A percentile compares a stretch with the other conserved stretches of the same genome.
Conservation (phyloP, 2,329 filamentous ascomycete genomes). For the Didymella pinodella region DNA sequence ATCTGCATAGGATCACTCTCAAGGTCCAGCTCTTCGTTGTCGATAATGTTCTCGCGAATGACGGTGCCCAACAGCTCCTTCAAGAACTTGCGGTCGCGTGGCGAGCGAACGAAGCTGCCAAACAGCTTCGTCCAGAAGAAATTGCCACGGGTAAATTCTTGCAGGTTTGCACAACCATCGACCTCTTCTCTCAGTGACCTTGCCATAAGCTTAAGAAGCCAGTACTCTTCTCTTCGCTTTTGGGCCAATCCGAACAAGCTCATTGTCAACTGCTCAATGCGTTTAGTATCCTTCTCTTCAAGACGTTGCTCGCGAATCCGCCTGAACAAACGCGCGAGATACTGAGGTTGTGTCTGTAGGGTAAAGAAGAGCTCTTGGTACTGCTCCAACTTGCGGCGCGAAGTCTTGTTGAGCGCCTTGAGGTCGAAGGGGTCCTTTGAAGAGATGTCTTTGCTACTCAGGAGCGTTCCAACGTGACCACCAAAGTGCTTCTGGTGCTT, state of each 20-base stretch:
- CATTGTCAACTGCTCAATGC: slow-evolving; percentile 94
- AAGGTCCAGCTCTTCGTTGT: slow-evolving; percentile 87
- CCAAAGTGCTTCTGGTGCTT: slow-evolving; percentile 97
- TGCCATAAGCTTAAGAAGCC: slow-evolving; percentile 86
- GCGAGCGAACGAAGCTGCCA: slow-evolving; percentile 85
- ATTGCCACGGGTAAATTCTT: slow-evolving; percentile 87
- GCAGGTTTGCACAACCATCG: slow-evolving; percentile 73
- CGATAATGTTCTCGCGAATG: slow-evolving; percentile 90
- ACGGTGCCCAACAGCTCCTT: slow-evolving; percentile 84
- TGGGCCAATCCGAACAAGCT: slow-evolving; percentile 96
- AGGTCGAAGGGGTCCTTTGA: slow-evolving; percentile 94
- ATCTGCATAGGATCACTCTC: slow-evolving; percentile 98
- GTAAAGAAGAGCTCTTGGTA: slow-evolving; percentile 99
- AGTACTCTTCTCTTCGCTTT: slow-evolving; percentile 96
- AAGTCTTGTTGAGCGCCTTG: slow-evolving; percentile 97
- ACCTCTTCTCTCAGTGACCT: slow-evolving; percentile 87
- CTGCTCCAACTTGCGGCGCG: slow-evolving; percentile 90
- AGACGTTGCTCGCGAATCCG: slow-evolving; percentile 83
- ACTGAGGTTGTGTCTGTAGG: slow-evolving; percentile 94
- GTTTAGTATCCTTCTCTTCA: slow-evolving; percentile 89
- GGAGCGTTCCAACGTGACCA: slow-evolving; percentile 81
- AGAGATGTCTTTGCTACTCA: slow-evolving; percentile 87
- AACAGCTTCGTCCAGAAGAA: slow-evolving; percentile 94
- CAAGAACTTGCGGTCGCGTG: slow-evolving; percentile 90
- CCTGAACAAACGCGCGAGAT: slow-evolving; percentile 87